Percentiles rank a stretch among this genome's conserved stretches.
Conservation (phyloP, 2,329 filamentous ascomycete genomes). For the Stromatinia cepivora region DNA sequence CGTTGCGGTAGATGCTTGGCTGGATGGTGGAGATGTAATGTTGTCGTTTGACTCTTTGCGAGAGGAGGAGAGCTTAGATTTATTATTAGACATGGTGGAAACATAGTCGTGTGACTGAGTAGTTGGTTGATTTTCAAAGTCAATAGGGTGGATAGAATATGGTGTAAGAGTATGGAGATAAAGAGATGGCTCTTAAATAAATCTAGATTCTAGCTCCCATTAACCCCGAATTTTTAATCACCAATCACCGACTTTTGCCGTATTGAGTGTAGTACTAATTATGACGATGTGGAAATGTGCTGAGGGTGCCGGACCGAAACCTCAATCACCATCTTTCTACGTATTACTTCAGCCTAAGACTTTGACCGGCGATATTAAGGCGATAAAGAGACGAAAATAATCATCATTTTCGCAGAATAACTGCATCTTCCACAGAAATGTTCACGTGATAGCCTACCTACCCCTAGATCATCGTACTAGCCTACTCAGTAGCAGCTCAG, state of each 20-base stretch:
- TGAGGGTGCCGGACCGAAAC: not conserved
- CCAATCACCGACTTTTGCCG: too few relatives aligned
- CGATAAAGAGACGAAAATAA: not conserved
- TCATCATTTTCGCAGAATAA: not conserved
- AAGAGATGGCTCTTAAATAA: not conserved
- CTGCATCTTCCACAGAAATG: not conserved
- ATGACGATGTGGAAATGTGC: not conserved
- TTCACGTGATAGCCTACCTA: not conserved
- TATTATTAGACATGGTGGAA: not conserved
- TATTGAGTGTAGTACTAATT: not conserved
- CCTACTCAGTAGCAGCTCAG: not conserved
- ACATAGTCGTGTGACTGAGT: not conserved
- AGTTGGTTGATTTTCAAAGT: not conserved
- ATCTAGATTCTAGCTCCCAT: not conserved
- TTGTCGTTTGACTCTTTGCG: not conserved
- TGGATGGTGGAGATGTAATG: not conserved
- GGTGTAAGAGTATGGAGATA: not conserved
- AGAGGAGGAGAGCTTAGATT: not conserved
- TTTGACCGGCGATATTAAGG: not conserved
- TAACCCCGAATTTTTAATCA: not conserved
- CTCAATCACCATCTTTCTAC: not conserved
- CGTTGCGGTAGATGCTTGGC: not conserved
- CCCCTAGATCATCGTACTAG: not conserved
- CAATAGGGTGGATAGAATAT: not conserved
- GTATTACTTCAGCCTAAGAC: not conserved